Evolutionary conservation across 179 eudicot genomes (phyloP), one percentile per base, ranked within the genome.

Genomic region (Spinacia oleracea): DNA sequence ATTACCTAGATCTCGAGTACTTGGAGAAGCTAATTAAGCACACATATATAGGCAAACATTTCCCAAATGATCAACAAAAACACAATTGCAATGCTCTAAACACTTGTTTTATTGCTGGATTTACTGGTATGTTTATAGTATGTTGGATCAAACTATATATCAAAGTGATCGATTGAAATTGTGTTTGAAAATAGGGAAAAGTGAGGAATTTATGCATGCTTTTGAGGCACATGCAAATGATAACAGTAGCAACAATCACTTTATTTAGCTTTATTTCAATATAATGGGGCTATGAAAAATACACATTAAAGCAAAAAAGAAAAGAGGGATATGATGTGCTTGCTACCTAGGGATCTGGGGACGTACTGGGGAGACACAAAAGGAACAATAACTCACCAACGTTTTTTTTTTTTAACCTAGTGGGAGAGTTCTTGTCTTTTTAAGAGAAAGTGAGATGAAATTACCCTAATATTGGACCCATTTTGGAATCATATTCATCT

Each of bases 211-310:
- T 74, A 73, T 77, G 86, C 86, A 80, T 84, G 81, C 86, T 84
- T 84, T 84, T 84, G 77, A 80, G 86, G 86, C 86, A 84, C 84
- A 84, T 80, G 83, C 79, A 84, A 79, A 83, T 77, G 77, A 80
- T 77, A 34, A 53, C 32, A 72, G 76, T 75, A 83, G 69, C 77
- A 48, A 67, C 74, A 38, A 38, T 6, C n/a, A n/a, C n/a, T n/a
- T n/a, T n/a, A n/a, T 80, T 67, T 77, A 80, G 48, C 83, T 83
- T 80, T 71, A 34, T 27, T 45, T 78, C 25, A 64, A n/a, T n/a
- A n/a, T n/a, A n/a, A n/a, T 73, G 68, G 63, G 71, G 70, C 38
- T 14, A 60, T 9, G 40, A 46, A 16, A 70, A 76, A 75, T 56
- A 23, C 42, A 71, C 65, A 78, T 25, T 31, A 69, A n/a, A 68